Evolutionary conservation across 345 rosid species (phyloP).

Genomic region (Eucalyptus curtisii): DNA sequence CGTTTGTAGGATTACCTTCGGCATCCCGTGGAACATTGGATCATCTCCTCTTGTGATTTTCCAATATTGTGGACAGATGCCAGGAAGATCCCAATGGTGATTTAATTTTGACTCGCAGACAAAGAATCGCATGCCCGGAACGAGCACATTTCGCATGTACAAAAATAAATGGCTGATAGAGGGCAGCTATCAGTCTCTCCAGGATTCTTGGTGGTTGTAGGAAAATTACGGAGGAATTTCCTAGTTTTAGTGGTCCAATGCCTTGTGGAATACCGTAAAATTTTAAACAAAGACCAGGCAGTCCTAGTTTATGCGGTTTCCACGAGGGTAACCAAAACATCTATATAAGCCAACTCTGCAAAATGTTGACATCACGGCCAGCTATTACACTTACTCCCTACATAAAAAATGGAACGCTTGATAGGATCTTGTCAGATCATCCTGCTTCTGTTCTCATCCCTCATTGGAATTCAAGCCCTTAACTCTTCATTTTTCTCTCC

Average conservation of each 20-base stretch:
- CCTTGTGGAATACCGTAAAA: too few relatives aligned
- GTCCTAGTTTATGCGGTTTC: too few relatives aligned
- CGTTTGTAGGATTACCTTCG: not conserved
- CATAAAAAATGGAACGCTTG: too few relatives aligned
- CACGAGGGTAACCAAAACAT: too few relatives aligned
- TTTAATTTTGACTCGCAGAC: accelerated
- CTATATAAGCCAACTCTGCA: too few relatives aligned
- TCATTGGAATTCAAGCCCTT: too few relatives aligned
- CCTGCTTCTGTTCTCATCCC: too few relatives aligned
- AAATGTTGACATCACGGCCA: too few relatives aligned
- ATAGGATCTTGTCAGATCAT: too few relatives aligned
- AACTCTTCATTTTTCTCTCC: too few relatives aligned
- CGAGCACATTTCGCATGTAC: accelerated
- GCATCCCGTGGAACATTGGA: accelerated
- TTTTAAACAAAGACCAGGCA: too few relatives aligned
- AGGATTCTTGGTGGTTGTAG: accelerated
- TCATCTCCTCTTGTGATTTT: not conserved
- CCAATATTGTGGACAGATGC: not conserved
- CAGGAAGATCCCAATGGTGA: not conserved
- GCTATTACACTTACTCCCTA: too few relatives aligned
- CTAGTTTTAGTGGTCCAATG: not conserved
- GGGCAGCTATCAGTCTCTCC: not conserved
- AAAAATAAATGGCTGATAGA: accelerated
- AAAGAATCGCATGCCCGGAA: not conserved
- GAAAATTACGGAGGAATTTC: not conserved